A percentile compares a stretch with the other conserved stretches of the same genome.
phyloP scores from a whole-genome alignment of 2,329 filamentous ascomycete genomes.

The Ophiostoma pallidulum region DNA sequence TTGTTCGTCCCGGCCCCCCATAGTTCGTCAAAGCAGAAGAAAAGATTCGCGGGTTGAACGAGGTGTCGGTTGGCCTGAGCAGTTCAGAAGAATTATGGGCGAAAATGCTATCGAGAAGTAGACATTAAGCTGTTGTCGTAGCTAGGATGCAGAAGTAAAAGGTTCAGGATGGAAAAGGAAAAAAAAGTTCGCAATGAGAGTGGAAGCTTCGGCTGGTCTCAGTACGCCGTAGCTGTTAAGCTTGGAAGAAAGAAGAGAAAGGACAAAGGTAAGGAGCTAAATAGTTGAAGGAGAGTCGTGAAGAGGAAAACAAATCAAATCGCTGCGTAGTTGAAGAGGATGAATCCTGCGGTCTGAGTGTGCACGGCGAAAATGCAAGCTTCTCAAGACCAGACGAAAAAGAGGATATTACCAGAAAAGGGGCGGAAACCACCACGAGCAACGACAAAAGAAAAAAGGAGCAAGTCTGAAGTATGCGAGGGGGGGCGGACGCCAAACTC shows the following conservation, averaged over 20 bases:
- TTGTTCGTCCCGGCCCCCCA: too few relatives aligned
- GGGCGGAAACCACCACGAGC: not conserved
- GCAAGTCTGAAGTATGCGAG: not conserved
- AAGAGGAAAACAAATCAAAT: constrained; percentile 4
- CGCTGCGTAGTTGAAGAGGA: constrained; percentile 7
- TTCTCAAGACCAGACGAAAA: not conserved
- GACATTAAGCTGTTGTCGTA: constrained; percentile 6
- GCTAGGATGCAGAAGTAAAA: not conserved
- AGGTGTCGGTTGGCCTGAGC: too few relatives aligned
- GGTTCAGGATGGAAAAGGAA: not conserved
- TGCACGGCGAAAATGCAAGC: not conserved
- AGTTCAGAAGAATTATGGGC: not conserved
- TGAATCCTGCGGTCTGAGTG: not conserved
- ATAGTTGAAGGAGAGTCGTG: constrained; percentile 8
- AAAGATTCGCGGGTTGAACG: too few relatives aligned
- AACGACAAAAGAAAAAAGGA: constrained; percentile 3
- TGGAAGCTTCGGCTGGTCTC: constrained; percentile 8
- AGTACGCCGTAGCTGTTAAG: constrained; percentile 8
- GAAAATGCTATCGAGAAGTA: not conserved
- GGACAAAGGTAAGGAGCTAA: not conserved
- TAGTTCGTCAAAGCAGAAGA: too few relatives aligned
- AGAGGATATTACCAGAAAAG: constrained; percentile 2
- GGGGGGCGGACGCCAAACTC: constrained; percentile 20
- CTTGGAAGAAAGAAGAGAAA: not conserved
- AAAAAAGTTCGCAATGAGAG: not conserved